Evolutionary conservation across 257 asterid species (phyloP).

Genomic region (Nicotiana sylvestris): DNA sequence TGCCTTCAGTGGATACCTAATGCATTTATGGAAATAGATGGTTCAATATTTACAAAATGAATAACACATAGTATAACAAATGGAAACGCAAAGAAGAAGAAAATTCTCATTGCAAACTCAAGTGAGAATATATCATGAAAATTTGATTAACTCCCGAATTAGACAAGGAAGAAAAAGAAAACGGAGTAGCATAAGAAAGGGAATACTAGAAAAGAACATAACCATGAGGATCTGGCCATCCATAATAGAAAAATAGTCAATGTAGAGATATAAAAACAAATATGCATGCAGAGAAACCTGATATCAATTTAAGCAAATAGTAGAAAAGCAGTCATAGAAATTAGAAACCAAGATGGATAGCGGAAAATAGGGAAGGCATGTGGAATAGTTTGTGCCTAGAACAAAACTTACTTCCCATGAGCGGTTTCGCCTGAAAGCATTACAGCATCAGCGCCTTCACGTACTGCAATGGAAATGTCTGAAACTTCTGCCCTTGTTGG

Average conservation of each 20-base stretch:
- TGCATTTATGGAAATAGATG: neutral
- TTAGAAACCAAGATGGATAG: neutral
- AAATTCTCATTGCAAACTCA: neutral
- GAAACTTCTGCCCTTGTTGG: conserved; percentile 99
- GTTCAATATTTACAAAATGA: neutral
- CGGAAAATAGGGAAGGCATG: neutral
- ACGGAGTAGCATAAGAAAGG: neutral
- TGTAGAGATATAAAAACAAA: neutral
- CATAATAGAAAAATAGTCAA: neutral
- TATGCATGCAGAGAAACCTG: neutral
- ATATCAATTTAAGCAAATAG: neutral
- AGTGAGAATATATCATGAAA: neutral
- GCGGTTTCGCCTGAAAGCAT: conserved; percentile 99
- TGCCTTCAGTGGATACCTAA: conserved; percentile 87
- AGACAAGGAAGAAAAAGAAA: neutral
- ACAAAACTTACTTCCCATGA: conserved; percentile 80
- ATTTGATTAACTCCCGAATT: neutral
- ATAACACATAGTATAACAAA: neutral
- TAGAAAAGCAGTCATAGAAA: neutral
- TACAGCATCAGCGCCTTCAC: conserved; percentile 93
- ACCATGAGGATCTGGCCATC: neutral
- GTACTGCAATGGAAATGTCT: conserved; percentile 94
- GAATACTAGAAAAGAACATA: neutral
- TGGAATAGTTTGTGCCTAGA: neutral
- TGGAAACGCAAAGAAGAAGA: neutral